Evolutionary conservation across 441 rosid species (phyloP).

Genomic region (Macaranga tanarius): DNA sequence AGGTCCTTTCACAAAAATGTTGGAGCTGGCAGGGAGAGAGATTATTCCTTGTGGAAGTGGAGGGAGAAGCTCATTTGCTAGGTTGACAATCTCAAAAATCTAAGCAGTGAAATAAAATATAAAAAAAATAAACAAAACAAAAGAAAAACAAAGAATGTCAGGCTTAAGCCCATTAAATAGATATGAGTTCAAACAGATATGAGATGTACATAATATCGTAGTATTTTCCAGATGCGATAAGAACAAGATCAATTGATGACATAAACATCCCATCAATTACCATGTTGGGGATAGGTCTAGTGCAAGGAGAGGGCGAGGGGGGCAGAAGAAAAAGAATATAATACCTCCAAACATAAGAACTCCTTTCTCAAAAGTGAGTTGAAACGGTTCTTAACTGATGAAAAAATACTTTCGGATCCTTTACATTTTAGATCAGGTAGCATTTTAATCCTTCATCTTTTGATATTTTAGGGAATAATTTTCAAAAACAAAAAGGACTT

Average conservation of each 20-base stretch:
- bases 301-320: too few species aligned
- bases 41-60: conserved; percentile 92
- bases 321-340: too few species aligned
- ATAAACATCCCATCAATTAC: not conserved
- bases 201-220: too few species aligned
- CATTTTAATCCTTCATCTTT: not conserved
- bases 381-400: too few species aligned
- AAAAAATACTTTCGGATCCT: too few species aligned
- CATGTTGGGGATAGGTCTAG: not conserved
- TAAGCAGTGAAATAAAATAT: conserved; percentile 19
- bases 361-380: too few species aligned
- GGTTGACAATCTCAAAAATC: conserved; percentile 99
- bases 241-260: not conserved
- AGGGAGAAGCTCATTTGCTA: conserved; percentile 99
- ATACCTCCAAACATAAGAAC: too few species aligned
- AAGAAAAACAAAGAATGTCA: not conserved
- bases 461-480: too few species aligned
- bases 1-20: conserved; percentile 72
- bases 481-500: too few species aligned
- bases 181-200: not conserved
- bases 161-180: not conserved
- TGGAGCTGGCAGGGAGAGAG: conserved; percentile 77
- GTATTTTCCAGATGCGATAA: not conserved
- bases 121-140: too few species aligned
- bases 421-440: too few species aligned